Evolutionary conservation across 768 basidiomycete species (phyloP), one percentile per base, ranked within the genome.

Genomic region (Kwoniella bestiolae): DNA sequence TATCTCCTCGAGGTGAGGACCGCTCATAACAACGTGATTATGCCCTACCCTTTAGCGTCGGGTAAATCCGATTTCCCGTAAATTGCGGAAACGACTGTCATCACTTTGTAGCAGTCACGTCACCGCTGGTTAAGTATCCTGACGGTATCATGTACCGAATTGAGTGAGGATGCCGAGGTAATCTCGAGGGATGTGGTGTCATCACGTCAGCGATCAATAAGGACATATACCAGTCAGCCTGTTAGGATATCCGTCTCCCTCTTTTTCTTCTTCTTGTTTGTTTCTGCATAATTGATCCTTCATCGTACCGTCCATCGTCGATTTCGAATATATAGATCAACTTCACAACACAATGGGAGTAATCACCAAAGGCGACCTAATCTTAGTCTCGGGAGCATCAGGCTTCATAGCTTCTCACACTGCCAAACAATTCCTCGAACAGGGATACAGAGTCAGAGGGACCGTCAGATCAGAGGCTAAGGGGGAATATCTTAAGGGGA

Each of bases 391-490:
- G 14, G 78, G 78, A 12, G 74, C 78, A 16, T 65, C 62, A 25
- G 77, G 77, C 8, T 76, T 72, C 65, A 78, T 78, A 50, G 75
- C 71, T 3, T 60, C 63, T 44, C 61, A 63, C 21, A 55, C 61
- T 8, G 52, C 52, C n/a, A 56, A 56, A 45, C 23, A 44, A 5
- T 32, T 77, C 46, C 52, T 77, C 3, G 44, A 67, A 64, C 80
- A 83, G 6, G 89, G 90, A 0, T 90, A 86, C 73, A 81, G 77
- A 11, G 86, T 88, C 25, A 85, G 88, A 5, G 89, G 87, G 0
- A 87, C 89, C 0, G 89, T 89, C 5, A 86, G 91, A 14, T 86
- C 86, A 1, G 74, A 77, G 11, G 82, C 82, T 21, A 92, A 91
- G 77, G 86, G 86, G 1, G 77, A 84, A 1, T 85, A 86, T 70